Conservation (phyloP, 2,329 filamentous ascomycete genomes). For the Fusarium sp. region DNA sequence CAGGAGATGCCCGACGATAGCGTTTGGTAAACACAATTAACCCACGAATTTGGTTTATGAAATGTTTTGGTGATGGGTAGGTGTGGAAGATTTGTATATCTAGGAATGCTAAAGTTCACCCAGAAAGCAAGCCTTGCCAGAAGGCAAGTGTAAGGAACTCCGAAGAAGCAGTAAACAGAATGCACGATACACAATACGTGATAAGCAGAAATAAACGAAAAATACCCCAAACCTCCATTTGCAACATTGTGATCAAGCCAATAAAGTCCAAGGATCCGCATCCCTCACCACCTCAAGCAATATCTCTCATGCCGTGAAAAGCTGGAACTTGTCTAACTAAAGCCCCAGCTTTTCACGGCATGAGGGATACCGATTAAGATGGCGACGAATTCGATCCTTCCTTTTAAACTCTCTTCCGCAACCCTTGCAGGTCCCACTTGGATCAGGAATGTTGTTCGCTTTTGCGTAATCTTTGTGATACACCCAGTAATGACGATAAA, state of each 20-base stretch:
- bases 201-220: neutral
- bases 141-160: neutral
- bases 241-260: neutral
- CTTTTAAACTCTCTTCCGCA: constrained; percentile 8
- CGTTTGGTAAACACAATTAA: neutral
- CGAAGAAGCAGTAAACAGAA: neutral
- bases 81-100: neutral
- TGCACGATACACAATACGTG: neutral
- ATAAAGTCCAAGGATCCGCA: neutral
- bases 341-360: constrained; percentile 31
- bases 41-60: neutral
- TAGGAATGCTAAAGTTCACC: neutral
- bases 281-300: neutral
- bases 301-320: neutral
- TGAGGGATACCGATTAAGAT: constrained; percentile 14
- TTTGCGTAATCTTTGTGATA: constrained; percentile 18
- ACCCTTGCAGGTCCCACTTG: constrained; percentile 1
- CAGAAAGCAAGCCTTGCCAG: neutral
- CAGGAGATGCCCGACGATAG: neutral
- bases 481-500: constrained; percentile 30
- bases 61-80: neutral
- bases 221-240: neutral
- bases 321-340: neutral
- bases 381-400: constrained; percentile 21
- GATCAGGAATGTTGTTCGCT: neutral